Percentiles rank a stretch among this genome's conserved stretches.
phyloP scores from a whole-genome alignment of 768 basidiomycete genomes.

The Tubosaeta sp. region DNA sequence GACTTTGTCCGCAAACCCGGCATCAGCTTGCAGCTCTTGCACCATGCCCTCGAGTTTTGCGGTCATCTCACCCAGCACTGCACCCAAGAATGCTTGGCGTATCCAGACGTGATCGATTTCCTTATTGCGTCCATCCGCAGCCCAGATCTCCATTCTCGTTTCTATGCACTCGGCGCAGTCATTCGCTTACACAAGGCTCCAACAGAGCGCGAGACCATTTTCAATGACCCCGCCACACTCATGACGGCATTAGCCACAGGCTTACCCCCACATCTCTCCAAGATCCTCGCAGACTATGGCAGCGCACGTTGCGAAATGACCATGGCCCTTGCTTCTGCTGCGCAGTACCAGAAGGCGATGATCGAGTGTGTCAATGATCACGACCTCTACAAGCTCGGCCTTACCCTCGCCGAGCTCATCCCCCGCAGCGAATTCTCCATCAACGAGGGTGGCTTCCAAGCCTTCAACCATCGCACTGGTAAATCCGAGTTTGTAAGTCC shows the following conservation, averaged over 20 bases:
- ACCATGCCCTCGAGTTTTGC: slow-evolving; percentile 51
- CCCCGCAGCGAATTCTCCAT: slow-evolving; percentile 59
- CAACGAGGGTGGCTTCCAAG: slow-evolving; percentile 51
- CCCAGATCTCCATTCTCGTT: slow-evolving; percentile 50
- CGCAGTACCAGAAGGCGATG: slow-evolving; percentile 52
- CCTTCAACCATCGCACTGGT: slow-evolving; percentile 41
- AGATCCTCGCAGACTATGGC: slow-evolving; percentile 49
- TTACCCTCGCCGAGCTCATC: slow-evolving; percentile 47
- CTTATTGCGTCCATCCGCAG: slow-evolving; percentile 55
- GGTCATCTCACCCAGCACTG: slow-evolving; percentile 42
- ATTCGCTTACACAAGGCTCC: slow-evolving; percentile 45
- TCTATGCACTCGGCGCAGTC: slow-evolving; percentile 49
- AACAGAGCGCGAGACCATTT: slow-evolving; percentile 41
- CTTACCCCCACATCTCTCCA: slow-evolving; percentile 43
- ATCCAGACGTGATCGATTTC: slow-evolving; percentile 43
- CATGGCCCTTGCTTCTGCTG: slow-evolving; percentile 36
- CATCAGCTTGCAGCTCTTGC: slow-evolving; percentile 39
- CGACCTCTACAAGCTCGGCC: slow-evolving; percentile 50
- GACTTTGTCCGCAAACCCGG: slow-evolving; percentile 42
- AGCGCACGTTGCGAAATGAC: slow-evolving; percentile 43
- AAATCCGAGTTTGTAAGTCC: slow-evolving; percentile 36
- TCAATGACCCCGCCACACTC: slow-evolving; percentile 48
- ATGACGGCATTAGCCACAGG: slow-evolving; percentile 39
- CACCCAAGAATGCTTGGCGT: slow-evolving; percentile 39
- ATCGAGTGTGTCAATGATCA: slow-evolving; percentile 42